Evolutionary conservation across 2,329 filamentous ascomycete species (phyloP), one percentile per base, ranked within the genome.

Genomic region (Aspergillus fijiensis): DNA sequence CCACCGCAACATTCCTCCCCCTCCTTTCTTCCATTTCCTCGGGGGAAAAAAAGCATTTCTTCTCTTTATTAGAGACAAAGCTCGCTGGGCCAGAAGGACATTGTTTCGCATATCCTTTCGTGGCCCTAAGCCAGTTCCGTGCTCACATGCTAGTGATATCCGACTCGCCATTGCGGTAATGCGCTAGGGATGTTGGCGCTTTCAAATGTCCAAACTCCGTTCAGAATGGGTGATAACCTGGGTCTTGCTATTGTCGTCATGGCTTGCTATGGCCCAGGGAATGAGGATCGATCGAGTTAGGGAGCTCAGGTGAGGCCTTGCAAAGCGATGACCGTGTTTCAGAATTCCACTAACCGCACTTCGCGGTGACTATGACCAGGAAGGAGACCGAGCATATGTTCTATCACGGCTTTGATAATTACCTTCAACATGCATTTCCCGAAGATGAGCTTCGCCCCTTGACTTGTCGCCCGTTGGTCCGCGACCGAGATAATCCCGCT

Each of bases 361-460:
- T 25, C 9, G 42, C 21, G 42, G 49, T 19, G 35, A 23, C 45
- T 12, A 49, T 55, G 14, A 61, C 6, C 14, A 77, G 79, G 65
- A 76, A 76, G 68, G 79, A 81, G 68, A 79, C 79, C 55, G 79
- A 81, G 65, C 76, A 91, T 67, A 92, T 98, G 84, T 98, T 98
- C 81, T 96, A 96, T 76, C 95, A 99, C 81, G 95, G 95, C 61
- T 98, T 88, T 80, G 88, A 93, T 78, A 96, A 94, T 76, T 99
- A 99, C 80, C 95, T 97, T 88, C 79, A 85, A 65, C 84, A 96
- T 76, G 95, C 93, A 60, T 99, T 97, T 72, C 95, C 95, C 12
- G 95, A 98, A 76, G 95, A 99, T 72, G 95, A 94, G 85, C 81
- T 99, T 59, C 90, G 91, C 50, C 95, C 95, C 9, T 80, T 99